Percentiles rank a stretch among this genome's conserved stretches.
Conservation (phyloP, 345 rosid genomes). For the Populus alba region DNA sequence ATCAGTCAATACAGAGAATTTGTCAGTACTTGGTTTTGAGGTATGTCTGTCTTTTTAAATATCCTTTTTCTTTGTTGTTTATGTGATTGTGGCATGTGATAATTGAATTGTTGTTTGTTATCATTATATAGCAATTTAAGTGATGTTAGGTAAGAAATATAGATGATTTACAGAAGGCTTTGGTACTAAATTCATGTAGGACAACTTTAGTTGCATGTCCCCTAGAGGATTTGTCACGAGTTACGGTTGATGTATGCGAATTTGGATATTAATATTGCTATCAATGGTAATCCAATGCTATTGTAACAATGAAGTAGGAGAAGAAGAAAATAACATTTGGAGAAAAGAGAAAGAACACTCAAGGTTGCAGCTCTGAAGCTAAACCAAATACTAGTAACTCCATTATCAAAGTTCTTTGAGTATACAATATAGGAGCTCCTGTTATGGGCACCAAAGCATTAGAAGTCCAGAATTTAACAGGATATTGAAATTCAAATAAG, state of each 20-base stretch:
- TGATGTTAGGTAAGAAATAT: background rate
- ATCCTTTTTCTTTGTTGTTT: slow-evolving; percentile 1
- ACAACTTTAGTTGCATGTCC: background rate
- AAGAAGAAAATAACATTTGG: background rate
- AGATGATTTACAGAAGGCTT: background rate
- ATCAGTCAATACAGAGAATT: slow-evolving; percentile 63
- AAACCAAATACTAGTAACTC: background rate
- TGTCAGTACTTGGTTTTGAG: slow-evolving; percentile 87
- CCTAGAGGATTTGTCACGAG: background rate
- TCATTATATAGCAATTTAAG: background rate
- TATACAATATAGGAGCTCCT: background rate
- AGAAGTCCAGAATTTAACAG: background rate
- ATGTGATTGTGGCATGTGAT: background rate
- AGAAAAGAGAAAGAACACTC: background rate
- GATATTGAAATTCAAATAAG: background rate
- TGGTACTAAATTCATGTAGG: background rate
- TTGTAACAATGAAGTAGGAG: background rate
- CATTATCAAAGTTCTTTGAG: background rate
- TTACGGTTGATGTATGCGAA: background rate
- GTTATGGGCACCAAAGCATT: background rate
- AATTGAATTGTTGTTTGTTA: background rate
- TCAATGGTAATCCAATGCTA: background rate
- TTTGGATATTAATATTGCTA: background rate
- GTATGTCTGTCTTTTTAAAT: slow-evolving; percentile 31
- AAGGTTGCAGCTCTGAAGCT: background rate